Conservation (phyloP, 108 stramenopile species). For the Skeletonema grethae region DNA sequence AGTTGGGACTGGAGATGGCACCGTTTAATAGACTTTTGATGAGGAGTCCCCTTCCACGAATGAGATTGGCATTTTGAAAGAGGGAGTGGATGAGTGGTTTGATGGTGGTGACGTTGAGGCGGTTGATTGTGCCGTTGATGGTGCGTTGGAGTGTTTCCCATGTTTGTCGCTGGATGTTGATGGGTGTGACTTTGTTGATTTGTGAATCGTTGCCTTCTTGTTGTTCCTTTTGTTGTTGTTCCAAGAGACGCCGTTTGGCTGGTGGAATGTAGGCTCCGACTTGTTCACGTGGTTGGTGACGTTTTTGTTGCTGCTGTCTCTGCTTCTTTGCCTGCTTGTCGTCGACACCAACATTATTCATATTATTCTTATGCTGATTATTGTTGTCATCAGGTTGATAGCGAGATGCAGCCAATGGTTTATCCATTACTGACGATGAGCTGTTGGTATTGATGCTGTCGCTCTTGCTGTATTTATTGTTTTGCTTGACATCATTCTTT, state of each 20-base stretch:
- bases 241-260: constrained; percentile 58
- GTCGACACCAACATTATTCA: not conserved
- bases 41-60: constrained; percentile 93
- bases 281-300: not conserved
- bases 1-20: constrained; percentile 85
- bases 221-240: constrained; percentile 25
- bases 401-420: constrained; percentile 23
- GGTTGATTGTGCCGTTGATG: constrained; percentile 98
- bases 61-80: constrained; percentile 89
- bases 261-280: constrained; percentile 64
- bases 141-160: constrained; percentile 92
- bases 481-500: not conserved
- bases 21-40: constrained; percentile 86
- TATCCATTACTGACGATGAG: constrained; percentile 11
- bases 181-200: constrained; percentile 16
- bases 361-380: not conserved
- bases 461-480: not conserved
- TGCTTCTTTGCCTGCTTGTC: not conserved
- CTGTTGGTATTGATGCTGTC: not conserved
- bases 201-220: not conserved
- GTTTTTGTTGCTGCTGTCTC: not conserved
- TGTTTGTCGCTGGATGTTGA: constrained; percentile 68
- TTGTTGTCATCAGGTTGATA: constrained; percentile 10
- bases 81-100: constrained; percentile 91
- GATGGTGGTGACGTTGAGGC: constrained; percentile 90